Evolutionary conservation across 1,284 basidiomycete species (phyloP), one percentile per base, ranked within the genome.

Genomic region (Amylostereum areolatum): DNA sequence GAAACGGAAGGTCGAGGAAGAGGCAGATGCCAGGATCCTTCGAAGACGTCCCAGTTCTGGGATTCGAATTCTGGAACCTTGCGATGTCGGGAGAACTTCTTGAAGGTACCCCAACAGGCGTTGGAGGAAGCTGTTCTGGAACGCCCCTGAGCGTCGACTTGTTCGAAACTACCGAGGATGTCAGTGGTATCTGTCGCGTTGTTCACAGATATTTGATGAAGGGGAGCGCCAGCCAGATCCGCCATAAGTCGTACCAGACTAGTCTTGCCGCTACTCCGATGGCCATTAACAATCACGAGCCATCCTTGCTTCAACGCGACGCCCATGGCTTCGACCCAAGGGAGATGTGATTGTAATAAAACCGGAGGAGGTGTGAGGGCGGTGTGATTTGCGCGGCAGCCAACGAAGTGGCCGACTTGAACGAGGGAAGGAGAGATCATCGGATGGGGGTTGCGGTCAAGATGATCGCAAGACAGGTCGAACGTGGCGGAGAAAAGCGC

Each of bases 131-230:
- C n/a, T n/a, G 60, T 57, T 5, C 65, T 50, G 35, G 74, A 55
- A 27, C 71, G 73, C 37, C 69, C 69, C 27, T 62, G 64, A 29
- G 64, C 49, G 61, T 91, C 85, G 33, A 85, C 82, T 68, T 99
- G 97, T 68, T 99, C 97, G 61, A 98, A 99, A 57, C 91, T 89
- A 43, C 97, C 97, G 36, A 99, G 71, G 34, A 99, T 85, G 66
- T 99, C 97, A 62, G 86, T 86, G 1, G 94, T 92, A 63, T 99
- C 97, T 12, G 92, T 93, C 5, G 92, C 87, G 43, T 81, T 85
- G 64, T 90, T 96, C 66, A 98, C 75, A 25, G 83, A 76, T 43
- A 98, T 77, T 63, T 92, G 89, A 41, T 78, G 77, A 0, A 98
- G 73, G 12, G 64, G 51, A 44, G 80, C 78, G 18, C 95, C 94